Conservation (phyloP, 176 grass and related monocot species). For the Carex scoparia region DNA sequence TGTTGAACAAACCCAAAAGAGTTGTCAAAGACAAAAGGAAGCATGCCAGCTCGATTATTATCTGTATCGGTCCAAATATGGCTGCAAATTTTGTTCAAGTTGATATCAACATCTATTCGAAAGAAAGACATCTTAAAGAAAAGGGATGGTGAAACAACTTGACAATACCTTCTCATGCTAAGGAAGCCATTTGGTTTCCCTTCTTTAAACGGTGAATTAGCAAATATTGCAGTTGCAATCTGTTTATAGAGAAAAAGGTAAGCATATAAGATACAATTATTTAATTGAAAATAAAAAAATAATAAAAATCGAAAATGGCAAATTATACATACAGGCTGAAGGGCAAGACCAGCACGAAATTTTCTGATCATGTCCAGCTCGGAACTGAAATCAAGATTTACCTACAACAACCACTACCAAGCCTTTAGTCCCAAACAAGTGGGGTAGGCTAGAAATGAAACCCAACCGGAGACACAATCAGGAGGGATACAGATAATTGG, state of each 20-base stretch:
- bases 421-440: too few species aligned
- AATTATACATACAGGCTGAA: slow-evolving; percentile 86
- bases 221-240: slow-evolving; percentile 99
- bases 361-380: slow-evolving; percentile 95
- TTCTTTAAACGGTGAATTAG: slow-evolving; percentile 98
- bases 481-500: not conserved
- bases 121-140: not conserved
- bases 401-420: slow-evolving; percentile 25
- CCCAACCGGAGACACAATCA: too few species aligned
- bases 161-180: slow-evolving; percentile 87
- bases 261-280: slow-evolving; percentile 25
- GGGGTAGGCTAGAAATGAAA: too few species aligned
- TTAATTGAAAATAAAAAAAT: not conserved
- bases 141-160: not conserved
- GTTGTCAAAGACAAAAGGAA: slow-evolving; percentile 88
- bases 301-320: not conserved
- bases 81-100: slow-evolving; percentile 41
- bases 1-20: slow-evolving; percentile 63
- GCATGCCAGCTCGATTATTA: slow-evolving; percentile 95
- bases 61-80: slow-evolving; percentile 99
- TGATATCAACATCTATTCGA: slow-evolving; percentile 13
- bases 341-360: slow-evolving; percentile 70
- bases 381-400: slow-evolving; percentile 99
- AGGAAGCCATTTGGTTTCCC: slow-evolving; percentile 97
- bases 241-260: slow-evolving; percentile 31